Conservation (phyloP, 345 rosid species). For the Heritiera littoralis region DNA sequence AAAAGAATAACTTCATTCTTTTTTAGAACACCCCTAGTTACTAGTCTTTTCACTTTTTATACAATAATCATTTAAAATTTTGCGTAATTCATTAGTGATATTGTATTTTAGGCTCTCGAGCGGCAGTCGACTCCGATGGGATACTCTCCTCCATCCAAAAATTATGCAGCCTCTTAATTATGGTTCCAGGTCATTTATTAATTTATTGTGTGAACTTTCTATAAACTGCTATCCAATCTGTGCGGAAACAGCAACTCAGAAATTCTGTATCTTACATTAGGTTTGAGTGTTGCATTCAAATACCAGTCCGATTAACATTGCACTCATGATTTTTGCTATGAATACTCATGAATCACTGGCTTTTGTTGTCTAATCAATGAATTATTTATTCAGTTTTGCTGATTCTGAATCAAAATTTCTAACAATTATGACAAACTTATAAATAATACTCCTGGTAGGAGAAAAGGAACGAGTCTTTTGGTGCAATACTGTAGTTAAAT, state of each 20-base stretch:
- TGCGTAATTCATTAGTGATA: background rate
- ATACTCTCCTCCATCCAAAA: constrained; percentile 58
- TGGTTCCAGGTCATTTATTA: constrained; percentile 63
- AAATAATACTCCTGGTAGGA: background rate
- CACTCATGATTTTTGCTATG: background rate
- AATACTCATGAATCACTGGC: background rate
- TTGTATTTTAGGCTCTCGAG: constrained; percentile 45
- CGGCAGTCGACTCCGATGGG: constrained; percentile 50
- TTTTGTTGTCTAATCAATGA: background rate
- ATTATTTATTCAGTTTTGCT: background rate
- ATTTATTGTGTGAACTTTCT: constrained; percentile 4
- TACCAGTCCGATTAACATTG: background rate
- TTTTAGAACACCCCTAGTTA: background rate
- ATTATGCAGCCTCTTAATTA: constrained; percentile 75
- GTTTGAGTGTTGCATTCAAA: background rate
- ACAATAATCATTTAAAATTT: background rate
- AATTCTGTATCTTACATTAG: background rate
- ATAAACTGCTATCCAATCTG: background rate
- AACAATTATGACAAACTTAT: background rate
- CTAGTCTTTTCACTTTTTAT: background rate
- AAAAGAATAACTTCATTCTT: background rate
- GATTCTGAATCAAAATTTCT: constrained; percentile 1
- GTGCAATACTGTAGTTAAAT: background rate
- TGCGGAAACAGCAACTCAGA: background rate
- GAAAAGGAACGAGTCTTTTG: background rate